Base-by-base conservation (phyloP, 208 protist species). In the Crithidia sp. region DNA sequence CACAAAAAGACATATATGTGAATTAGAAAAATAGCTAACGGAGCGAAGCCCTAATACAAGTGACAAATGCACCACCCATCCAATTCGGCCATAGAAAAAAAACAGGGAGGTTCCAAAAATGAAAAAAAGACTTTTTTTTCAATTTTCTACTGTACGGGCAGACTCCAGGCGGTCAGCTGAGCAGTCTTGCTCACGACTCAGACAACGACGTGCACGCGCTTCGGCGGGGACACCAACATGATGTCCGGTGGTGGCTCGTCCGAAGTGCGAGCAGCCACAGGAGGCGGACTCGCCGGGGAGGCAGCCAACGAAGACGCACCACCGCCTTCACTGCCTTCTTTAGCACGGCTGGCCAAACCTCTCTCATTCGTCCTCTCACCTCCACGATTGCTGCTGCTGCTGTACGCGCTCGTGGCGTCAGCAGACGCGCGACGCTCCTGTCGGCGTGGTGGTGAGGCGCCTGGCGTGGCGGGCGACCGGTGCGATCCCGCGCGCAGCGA, bases 231-330 rank as follows among this genome's bases (percentile, higher is more conserved):
- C 16, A 19, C 67, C 13, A 79, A 62, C 47, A 74, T 64, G 39
- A 79, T 79, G 36, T 79, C 74, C 2, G 74, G 74, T 14, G 74
- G 74, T 53, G 74, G 74, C 28, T 74, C 67, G 55, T 79, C 67
- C 8, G 67, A 71, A 19, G 67, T 79, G 47, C 60, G 65, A 16
- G 40, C 53, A 9, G 6, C 39, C 13, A 4, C 47, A 0, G 4
- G 14, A 14, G 1, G 28, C 28, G 28, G 28, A 28, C 28, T 28
- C 0, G 41, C 4, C 7, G 40, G 0, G 36, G 49, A 57, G 4
- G 43, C 44, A 19, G 4, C 16, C 45, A 44, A 14, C 49, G 37
- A 5, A 7, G 37, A 3, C 36, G 12, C 49, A 44, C 17, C 62
- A 54, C 7, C 60, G 19, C 14, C 44, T 14, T 28, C 28, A 28